These are phyloP conservation scores for Microthyrium microscopicum DNA, from an alignment of 2,329 filamentous ascomycete genomes.

Conservation along the genomic window DNA sequence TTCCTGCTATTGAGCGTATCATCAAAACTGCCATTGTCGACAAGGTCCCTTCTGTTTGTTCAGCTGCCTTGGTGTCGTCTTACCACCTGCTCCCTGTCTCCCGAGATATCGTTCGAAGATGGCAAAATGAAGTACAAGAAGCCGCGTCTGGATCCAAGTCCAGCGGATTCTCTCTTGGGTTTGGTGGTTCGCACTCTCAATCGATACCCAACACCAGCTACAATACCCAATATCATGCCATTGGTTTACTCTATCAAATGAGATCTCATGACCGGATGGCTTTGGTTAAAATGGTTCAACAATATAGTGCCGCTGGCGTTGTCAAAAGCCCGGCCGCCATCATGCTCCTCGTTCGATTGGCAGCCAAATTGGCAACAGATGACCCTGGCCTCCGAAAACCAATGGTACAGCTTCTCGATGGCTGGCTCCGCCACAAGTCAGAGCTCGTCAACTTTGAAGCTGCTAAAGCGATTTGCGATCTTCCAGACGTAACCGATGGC, in stretches of 20 bases:
- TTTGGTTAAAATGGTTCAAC: conserved; percentile 99
- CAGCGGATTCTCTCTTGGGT: conserved; percentile 78
- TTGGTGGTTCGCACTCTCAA: conserved; percentile 57
- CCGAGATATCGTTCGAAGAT: conserved; percentile 84
- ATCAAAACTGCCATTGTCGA: conserved; percentile 99
- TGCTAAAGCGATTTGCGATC: conserved; percentile 91
- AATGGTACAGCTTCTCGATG: conserved; percentile 93
- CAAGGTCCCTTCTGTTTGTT: conserved; percentile 94
- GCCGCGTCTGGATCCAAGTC: conserved; percentile 83
- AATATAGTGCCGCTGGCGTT: conserved; percentile 79
- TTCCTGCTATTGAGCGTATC: conserved; percentile 92
- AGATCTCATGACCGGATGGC: conserved; percentile 95
- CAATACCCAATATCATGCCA: conserved; percentile 97
- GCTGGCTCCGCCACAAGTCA: conserved; percentile 85
- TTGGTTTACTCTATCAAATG: conserved; percentile 96
- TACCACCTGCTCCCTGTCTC: conserved; percentile 96
- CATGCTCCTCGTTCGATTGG: conserved; percentile 80
- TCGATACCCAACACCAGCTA: conserved; percentile 32
- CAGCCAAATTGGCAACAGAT: conserved; percentile 86
- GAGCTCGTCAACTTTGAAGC: conserved; percentile 99
- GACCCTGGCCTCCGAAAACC: conserved; percentile 76
- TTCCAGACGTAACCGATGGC: conserved; percentile 80
- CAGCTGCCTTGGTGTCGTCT: conserved; percentile 85
- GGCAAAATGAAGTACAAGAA: conserved; percentile 97
- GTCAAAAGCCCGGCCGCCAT: conserved; percentile 91